These are phyloP conservation scores for Eucalyptus erythrocorys DNA, from an alignment of 345 rosid species.

Conservation along the genomic window DNA sequence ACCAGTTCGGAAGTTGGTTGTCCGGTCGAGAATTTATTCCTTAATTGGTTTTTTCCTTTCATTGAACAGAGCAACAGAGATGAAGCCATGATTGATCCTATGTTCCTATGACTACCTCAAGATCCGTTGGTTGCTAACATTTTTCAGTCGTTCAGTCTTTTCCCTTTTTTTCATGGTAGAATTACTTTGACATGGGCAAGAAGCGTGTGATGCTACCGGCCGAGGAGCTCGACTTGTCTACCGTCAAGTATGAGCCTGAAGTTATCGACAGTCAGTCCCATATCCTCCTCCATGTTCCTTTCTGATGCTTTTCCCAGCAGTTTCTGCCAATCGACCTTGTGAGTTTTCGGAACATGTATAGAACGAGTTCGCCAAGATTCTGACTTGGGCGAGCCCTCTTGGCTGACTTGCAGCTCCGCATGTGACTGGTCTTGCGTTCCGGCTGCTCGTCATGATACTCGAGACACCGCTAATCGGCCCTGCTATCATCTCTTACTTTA, in stretches of 20 bases:
- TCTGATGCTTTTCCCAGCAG: background rate
- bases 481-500: constrained; percentile 28
- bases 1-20: background rate
- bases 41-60: background rate
- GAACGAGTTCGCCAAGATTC: background rate
- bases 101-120: background rate
- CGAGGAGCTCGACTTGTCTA: constrained; percentile 37
- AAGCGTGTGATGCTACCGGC: constrained; percentile 43
- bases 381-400: background rate
- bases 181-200: constrained; percentile 36
- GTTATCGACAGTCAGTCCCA: constrained; percentile 31
- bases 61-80: background rate
- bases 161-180: background rate
- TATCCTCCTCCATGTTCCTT: background rate
- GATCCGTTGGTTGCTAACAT: background rate
- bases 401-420: constrained; percentile 47
- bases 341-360: background rate
- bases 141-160: background rate
- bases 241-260: constrained; percentile 38
- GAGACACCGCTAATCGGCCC: constrained; percentile 61
- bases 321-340: background rate
- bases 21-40: background rate
- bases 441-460: constrained; percentile 37
- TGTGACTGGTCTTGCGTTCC: constrained; percentile 49
- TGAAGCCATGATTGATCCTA: background rate